phyloP scores from a whole-genome alignment of 352 stramenopile species.

The Pythium angustatum region DNA sequence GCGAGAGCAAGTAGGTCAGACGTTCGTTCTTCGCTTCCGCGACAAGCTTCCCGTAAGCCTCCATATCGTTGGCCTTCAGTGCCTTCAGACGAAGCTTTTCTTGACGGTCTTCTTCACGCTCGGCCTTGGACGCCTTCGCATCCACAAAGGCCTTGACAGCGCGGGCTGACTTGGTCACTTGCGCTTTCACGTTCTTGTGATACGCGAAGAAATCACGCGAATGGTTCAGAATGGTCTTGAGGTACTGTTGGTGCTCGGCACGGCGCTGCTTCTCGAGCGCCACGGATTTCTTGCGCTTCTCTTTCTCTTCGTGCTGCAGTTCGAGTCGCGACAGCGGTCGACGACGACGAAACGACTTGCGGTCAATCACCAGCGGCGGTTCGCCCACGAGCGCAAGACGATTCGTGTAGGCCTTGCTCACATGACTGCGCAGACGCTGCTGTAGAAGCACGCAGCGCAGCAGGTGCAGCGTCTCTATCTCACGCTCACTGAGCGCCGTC shows the following conservation, averaged over 20 bases:
- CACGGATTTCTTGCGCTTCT: conserved; percentile 82
- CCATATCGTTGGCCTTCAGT: conserved; percentile 96
- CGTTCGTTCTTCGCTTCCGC: conserved; percentile 98
- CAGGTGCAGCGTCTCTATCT: conserved; percentile 56
- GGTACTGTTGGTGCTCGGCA: conserved; percentile 73
- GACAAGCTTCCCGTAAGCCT: conserved; percentile 96
- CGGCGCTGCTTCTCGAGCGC: conserved; percentile 83
- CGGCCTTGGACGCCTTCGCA: conserved; percentile 70
- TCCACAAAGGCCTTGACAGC: conserved; percentile 78
- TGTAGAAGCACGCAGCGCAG: conserved; percentile 74
- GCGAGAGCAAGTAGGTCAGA: conserved; percentile 95
- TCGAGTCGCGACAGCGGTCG: conserved; percentile 62
- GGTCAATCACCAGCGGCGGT: conserved; percentile 59
- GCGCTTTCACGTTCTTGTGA: conserved; percentile 83
- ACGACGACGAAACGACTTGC: conserved; percentile 73
- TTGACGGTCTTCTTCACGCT: conserved; percentile 86
- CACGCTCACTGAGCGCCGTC: conserved; percentile 35
- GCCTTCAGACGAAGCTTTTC: conserved; percentile 89
- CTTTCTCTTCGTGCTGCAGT: conserved; percentile 67
- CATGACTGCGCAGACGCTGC: conserved; percentile 63
- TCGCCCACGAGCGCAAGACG: conserved; percentile 67
- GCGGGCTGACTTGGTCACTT: conserved; percentile 68
- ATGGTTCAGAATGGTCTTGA: conserved; percentile 82
- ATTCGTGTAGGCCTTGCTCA: conserved; percentile 63
- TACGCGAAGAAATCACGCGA: conserved; percentile 86